Base-by-base conservation (phyloP, 1,284 basidiomycete species). In the Earliella scabrosa region DNA sequence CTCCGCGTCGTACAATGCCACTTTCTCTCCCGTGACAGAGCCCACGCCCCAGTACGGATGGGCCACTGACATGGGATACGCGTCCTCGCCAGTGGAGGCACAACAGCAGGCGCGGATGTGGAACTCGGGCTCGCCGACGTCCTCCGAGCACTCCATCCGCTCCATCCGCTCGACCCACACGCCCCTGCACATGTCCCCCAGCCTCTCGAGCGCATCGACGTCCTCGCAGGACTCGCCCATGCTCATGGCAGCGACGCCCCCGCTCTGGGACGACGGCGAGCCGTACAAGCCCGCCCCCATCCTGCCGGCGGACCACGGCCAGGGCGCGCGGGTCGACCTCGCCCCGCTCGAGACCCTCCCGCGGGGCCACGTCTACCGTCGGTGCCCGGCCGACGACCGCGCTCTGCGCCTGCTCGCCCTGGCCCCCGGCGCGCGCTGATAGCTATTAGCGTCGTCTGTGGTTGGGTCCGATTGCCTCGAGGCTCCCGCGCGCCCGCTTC, bases 331-430 rank as follows among this genome's bases (percentile, higher is more conserved):
- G 5, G 64, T 69, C 45, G 61, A 66, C 43, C 75, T 89, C 20
- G 83, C 82, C 2, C 85, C 87, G 10, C 74, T 89, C 45, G 73
- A 78, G 50, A 71, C 80, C 13, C 73, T 87, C 52, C 77, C 76
- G 46, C 78, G 85, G 13, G 72, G 67, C 29, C 82, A 83, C 63
- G 78, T 82, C 4, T 88, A 87, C 60, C 74, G 80, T 44, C 78
- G 87, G 54, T 77, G 86, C 58, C 82, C 82, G n/a, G 67, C 77
- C 23, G 87, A 90, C 68, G 88, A 89, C 63, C 77, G 77, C 56
- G 77, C 81, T 38, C 69, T 90, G 63, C 77, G 85, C 26, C 67
- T 78, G 51, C 72, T 89, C 46, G 60, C 60, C 10, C 53, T 58
- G 2, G 66, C 63, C 20, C 64, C 67, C 7, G 64, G 62, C 27